phyloP scores from a whole-genome alignment of 805 yeast genomes.

The Metschnikowia similis region DNA sequence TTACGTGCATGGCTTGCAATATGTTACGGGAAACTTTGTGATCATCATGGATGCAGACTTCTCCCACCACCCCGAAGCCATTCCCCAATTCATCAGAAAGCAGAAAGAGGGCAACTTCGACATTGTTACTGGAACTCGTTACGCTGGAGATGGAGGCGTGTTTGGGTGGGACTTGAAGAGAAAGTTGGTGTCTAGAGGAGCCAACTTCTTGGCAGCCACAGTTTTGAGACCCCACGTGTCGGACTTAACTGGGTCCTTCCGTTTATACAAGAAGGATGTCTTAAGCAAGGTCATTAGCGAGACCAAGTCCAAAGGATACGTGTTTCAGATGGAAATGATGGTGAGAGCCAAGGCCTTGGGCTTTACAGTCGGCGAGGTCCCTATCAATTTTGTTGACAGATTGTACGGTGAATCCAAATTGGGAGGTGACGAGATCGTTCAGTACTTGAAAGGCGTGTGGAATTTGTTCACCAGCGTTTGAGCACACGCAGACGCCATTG shows the following conservation, averaged over 20 bases:
- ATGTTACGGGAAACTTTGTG: slow-evolving; percentile 67
- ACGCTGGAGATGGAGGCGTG: slow-evolving; percentile 79
- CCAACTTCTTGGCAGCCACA: slow-evolving; percentile 70
- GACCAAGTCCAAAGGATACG: slow-evolving; percentile 74
- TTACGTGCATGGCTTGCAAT: slow-evolving; percentile 71
- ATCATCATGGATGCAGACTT: slow-evolving; percentile 84
- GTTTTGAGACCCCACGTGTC: slow-evolving; percentile 68
- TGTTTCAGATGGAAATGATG: slow-evolving; percentile 87
- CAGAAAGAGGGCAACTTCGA: slow-evolving; percentile 51
- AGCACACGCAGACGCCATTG: neutral
- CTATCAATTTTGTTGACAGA: slow-evolving; percentile 74
- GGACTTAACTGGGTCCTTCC: slow-evolving; percentile 73
- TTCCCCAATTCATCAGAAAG: slow-evolving; percentile 67
- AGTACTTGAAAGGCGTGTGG: slow-evolving; percentile 76
- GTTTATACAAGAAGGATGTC: slow-evolving; percentile 68
- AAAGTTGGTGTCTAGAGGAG: slow-evolving; percentile 73
- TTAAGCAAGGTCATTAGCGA: slow-evolving; percentile 61
- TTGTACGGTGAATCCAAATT: slow-evolving; percentile 74
- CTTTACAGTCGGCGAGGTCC: slow-evolving; percentile 73
- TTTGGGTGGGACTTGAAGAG: slow-evolving; percentile 82
- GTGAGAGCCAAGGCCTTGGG: slow-evolving; percentile 74
- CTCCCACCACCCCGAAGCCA: slow-evolving; percentile 77
- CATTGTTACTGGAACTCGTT: slow-evolving; percentile 60
- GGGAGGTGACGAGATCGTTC: slow-evolving; percentile 78
- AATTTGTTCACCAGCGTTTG: slow-evolving; percentile 57